Conservation (phyloP, 768 basidiomycete species). For the Rhodotorula sphaerocarpa region DNA sequence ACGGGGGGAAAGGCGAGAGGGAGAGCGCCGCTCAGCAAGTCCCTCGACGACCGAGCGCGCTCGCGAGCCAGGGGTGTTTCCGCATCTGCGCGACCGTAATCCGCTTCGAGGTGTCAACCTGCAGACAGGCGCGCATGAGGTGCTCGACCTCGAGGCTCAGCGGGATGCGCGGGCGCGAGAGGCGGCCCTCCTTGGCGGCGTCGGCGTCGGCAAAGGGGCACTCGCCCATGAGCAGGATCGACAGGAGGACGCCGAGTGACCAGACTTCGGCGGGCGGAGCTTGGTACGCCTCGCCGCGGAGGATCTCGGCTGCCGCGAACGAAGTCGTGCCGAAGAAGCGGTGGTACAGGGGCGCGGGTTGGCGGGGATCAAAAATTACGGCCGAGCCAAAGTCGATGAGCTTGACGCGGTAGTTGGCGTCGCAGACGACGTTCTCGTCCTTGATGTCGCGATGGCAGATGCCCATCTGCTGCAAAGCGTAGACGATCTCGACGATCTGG, state of each 20-base stretch:
- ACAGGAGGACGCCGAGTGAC: constrained; percentile 47
- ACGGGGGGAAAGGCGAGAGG: no score
- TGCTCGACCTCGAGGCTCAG: constrained; percentile 19
- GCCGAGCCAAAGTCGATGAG: constrained; percentile 94
- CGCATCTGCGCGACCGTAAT: constrained; percentile 28
- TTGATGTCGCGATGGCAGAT: constrained; percentile 74
- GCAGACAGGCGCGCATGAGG: constrained; percentile 30
- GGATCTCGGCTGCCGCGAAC: constrained; percentile 43
- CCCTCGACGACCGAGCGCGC: no score
- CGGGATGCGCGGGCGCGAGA: constrained; percentile 18
- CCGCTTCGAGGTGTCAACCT: constrained; percentile 20
- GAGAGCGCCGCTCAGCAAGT: no score
- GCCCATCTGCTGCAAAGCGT: constrained; percentile 54
- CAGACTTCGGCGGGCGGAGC: constrained; percentile 47
- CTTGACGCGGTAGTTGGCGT: constrained; percentile 57
- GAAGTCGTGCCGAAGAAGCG: constrained; percentile 52
- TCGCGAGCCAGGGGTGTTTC: constrained; percentile 23
- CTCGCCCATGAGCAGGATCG: constrained; percentile 46
- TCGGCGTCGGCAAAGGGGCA: constrained; percentile 42
- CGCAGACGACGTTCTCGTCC: constrained; percentile 47
- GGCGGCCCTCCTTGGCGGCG: constrained; percentile 22
- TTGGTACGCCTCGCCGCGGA: constrained; percentile 43
- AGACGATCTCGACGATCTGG: constrained; percentile 77
- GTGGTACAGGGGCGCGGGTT: constrained; percentile 60
- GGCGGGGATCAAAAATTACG: constrained; percentile 58